These are phyloP conservation scores for Cladosporium phlei DNA, from an alignment of 2,329 filamentous ascomycete genomes.

Conservation along the genomic window DNA sequence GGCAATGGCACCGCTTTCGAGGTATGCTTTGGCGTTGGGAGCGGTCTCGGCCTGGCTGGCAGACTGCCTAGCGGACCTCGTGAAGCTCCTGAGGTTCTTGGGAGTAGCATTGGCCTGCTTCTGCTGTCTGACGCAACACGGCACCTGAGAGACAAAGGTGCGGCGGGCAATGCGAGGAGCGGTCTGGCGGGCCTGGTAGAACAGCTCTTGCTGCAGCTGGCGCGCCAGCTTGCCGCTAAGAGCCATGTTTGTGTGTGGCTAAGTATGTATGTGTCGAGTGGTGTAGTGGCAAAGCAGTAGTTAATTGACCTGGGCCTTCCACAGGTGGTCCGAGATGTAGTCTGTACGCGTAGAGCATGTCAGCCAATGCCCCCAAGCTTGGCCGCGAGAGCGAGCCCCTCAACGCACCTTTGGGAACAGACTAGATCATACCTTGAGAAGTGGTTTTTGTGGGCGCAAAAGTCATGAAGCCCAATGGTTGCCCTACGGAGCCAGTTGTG, in stretches of 20 bases:
- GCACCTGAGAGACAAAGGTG: slow-evolving; percentile 25
- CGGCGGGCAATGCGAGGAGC: slow-evolving; percentile 24
- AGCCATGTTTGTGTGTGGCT: slow-evolving; percentile 28
- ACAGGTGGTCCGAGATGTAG: slow-evolving; percentile 67
- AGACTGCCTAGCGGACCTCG: slow-evolving; percentile 22
- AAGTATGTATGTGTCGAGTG: slow-evolving; percentile 15
- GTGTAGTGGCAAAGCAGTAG: slow-evolving; percentile 20
- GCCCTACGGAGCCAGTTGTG: slow-evolving; percentile 10
- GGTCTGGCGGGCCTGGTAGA: slow-evolving; percentile 22
- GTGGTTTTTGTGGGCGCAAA: slow-evolving; percentile 48
- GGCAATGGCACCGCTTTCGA: slow-evolving; percentile 82
- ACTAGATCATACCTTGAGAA: slow-evolving; percentile 45
- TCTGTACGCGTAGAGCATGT: slow-evolving; percentile 35
- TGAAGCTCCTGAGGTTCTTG: slow-evolving; percentile 24
- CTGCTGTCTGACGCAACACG: slow-evolving; percentile 15
- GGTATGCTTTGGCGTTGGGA: slow-evolving; percentile 78
- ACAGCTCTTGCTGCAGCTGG: slow-evolving; percentile 27
- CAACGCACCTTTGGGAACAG: background rate
- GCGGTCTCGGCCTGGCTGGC: slow-evolving; percentile 56
- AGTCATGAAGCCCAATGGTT: slow-evolving; percentile 34
- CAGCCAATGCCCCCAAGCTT: slow-evolving; percentile 5
- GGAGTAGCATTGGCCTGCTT: slow-evolving; percentile 15
- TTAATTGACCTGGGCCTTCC: slow-evolving; percentile 63
- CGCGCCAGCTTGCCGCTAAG: slow-evolving; percentile 31
- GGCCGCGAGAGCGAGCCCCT: slow-evolving; percentile 1